phyloP scores from a whole-genome alignment of 73 alveolate species.

The Diophrys appendiculata region DNA sequence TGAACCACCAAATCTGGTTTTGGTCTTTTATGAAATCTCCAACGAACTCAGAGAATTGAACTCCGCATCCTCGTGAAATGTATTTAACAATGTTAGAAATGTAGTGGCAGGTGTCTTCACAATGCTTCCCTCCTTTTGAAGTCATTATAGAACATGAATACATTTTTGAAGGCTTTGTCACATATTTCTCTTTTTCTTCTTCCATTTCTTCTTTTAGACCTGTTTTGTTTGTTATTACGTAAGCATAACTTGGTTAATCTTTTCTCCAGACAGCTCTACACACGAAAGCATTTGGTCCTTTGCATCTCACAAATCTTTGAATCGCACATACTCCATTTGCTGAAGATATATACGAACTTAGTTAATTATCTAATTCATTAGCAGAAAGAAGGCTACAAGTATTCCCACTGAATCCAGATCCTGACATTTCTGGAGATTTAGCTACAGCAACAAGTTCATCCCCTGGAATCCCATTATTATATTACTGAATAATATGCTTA shows the following conservation, averaged over 20 bases:
- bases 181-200: slow-evolving; percentile 82
- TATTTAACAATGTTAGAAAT: slow-evolving; percentile 28
- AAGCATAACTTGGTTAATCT: slow-evolving; percentile 74
- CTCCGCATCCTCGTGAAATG: not conserved
- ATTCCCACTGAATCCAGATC: not conserved
- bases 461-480: slow-evolving; percentile 48
- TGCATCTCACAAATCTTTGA: slow-evolving; percentile 86
- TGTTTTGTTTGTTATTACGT: slow-evolving; percentile 86
- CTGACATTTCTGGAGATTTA: slow-evolving; percentile 50
- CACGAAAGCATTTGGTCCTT: slow-evolving; percentile 94
- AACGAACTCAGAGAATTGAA: not conserved
- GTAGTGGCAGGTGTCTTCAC: slow-evolving; percentile 81
- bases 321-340: slow-evolving; percentile 76
- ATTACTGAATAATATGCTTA: slow-evolving; percentile 58
- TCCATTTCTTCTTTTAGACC: slow-evolving; percentile 55
- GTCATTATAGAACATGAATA: slow-evolving; percentile 78
- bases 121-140: slow-evolving; percentile 87
- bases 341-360: too few relatives aligned
- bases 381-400: too few relatives aligned
- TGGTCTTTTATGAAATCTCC: slow-evolving; percentile 60
- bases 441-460: slow-evolving; percentile 74
- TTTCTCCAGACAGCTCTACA: slow-evolving; percentile 93
- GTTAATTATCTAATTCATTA: too few relatives aligned
- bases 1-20: slow-evolving; percentile 76
- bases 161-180: slow-evolving; percentile 77